Percentiles rank a stretch among this genome's conserved stretches.
Evolutionary conservation across 257 asterid genomes (phyloP).

Genomic region (Linaria vulgaris): DNA sequence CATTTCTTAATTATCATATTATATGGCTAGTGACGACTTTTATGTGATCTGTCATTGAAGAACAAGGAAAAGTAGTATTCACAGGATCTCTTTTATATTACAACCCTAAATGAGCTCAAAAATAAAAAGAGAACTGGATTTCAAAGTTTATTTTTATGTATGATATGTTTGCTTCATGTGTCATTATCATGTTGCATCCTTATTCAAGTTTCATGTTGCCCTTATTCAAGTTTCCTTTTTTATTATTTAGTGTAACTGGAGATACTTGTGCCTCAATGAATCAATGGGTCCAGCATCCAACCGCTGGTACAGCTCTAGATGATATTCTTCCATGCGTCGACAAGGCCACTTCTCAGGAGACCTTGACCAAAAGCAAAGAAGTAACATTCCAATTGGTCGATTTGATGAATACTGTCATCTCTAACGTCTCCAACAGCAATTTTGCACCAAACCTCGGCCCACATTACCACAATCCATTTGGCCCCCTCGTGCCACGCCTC

Average conservation of each 20-base stretch:
- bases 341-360: constrained; percentile 67
- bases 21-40: too few species aligned
- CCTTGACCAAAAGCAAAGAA: constrained; percentile 60
- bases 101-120: too few species aligned
- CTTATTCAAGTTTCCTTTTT: too few species aligned
- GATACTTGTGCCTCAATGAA: constrained; percentile 87
- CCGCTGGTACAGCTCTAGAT: constrained; percentile 78
- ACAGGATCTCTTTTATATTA: too few species aligned
- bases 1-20: too few species aligned
- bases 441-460: constrained; percentile 64
- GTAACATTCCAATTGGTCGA: constrained; percentile 68
- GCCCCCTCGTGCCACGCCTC: constrained; percentile 75
- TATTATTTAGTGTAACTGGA: constrained; percentile 38
- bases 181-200: neutral
- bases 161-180: too few species aligned
- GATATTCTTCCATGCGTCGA: constrained; percentile 86
- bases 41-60: too few species aligned
- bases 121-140: too few species aligned
- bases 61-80: too few species aligned
- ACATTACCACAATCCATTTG: constrained; percentile 81
- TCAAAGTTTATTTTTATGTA: too few species aligned
- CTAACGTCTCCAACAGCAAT: constrained; percentile 79
- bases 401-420: constrained; percentile 63
- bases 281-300: constrained; percentile 83
- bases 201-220: constrained; percentile 14